phyloP scores from a whole-genome alignment of 176 grass and related monocot species.

The Rhynchospora breviuscula region DNA sequence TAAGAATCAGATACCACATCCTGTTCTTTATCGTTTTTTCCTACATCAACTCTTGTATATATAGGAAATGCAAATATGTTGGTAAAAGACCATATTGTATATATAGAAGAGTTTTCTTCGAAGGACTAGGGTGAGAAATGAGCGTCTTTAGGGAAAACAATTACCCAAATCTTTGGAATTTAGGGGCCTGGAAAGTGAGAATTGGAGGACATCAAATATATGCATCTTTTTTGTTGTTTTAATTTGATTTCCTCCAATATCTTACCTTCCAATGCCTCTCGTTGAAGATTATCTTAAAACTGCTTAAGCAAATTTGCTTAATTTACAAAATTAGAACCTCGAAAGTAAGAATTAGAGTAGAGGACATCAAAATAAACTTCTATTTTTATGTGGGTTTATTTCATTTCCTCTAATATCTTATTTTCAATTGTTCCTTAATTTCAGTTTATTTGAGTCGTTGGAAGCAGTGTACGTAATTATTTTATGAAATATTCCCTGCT shows the following conservation, averaged over 20 bases:
- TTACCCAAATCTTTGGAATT: no score
- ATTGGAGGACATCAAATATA: slow-evolving; percentile 3
- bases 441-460: no score
- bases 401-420: slow-evolving; percentile 2
- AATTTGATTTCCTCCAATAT: slow-evolving; percentile 15
- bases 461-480: no score
- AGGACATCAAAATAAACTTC: not conserved
- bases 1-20: not conserved
- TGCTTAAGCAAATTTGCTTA: not conserved
- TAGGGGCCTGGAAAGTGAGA: not conserved
- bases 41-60: not conserved
- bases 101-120: not conserved
- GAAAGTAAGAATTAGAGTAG: not conserved
- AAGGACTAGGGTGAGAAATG: no score
- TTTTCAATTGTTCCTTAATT: not conserved
- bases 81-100: not conserved
- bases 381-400: not conserved
- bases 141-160: no score
- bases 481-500: no score
- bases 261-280: slow-evolving; percentile 9
- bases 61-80: not conserved
- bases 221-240: not conserved
- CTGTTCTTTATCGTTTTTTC: not conserved
- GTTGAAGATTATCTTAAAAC: not conserved
- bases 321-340: not conserved